Percentiles rank a stretch among this genome's conserved stretches.
Evolutionary conservation across 371 early-diverging fungal genomes (phyloP).

Genomic region (Apophysomyces sp.): DNA sequence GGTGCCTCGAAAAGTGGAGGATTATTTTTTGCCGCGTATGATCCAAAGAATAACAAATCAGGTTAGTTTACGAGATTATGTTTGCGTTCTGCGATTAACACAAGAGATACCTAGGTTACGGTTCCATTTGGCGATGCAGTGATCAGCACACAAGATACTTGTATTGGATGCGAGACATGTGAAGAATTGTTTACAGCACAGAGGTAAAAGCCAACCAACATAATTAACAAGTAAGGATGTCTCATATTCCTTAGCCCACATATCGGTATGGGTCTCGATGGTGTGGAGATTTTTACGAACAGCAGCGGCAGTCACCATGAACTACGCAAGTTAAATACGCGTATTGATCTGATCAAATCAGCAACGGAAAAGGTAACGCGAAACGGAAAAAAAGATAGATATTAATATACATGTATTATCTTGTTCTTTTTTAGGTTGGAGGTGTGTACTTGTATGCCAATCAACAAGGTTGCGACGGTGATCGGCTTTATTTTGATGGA

Average conservation of each 20-base stretch:
- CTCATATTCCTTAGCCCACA: conserved; percentile 73
- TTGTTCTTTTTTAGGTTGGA: conserved; percentile 72
- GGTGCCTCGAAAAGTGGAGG: conserved; percentile 67
- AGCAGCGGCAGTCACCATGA: conserved; percentile 93
- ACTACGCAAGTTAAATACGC: conserved; percentile 80
- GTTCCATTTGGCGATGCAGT: conserved; percentile 89
- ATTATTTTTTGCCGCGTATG: conserved; percentile 78
- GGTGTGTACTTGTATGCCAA: conserved; percentile 97
- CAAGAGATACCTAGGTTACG: conserved; percentile 44
- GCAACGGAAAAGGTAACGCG: conserved; percentile 83
- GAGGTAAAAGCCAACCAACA: conserved; percentile 43
- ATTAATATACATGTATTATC: not conserved
- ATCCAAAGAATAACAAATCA: conserved; percentile 80
- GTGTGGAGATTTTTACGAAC: conserved; percentile 96
- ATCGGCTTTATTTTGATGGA: conserved; percentile 97
- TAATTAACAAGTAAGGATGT: not conserved
- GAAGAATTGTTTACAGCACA: conserved; percentile 96
- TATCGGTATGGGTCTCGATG: conserved; percentile 88
- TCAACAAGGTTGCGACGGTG: conserved; percentile 98
- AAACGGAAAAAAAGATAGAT: not conserved
- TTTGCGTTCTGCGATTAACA: too few relatives aligned
- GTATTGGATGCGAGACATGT: conserved; percentile 94
- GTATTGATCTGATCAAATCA: conserved; percentile 85
- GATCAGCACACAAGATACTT: conserved; percentile 75
- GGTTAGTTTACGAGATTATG: too few relatives aligned